These are phyloP conservation scores for Xylaria digitata DNA, from an alignment of 2,329 filamentous ascomycete genomes.

Conservation along the genomic window DNA sequence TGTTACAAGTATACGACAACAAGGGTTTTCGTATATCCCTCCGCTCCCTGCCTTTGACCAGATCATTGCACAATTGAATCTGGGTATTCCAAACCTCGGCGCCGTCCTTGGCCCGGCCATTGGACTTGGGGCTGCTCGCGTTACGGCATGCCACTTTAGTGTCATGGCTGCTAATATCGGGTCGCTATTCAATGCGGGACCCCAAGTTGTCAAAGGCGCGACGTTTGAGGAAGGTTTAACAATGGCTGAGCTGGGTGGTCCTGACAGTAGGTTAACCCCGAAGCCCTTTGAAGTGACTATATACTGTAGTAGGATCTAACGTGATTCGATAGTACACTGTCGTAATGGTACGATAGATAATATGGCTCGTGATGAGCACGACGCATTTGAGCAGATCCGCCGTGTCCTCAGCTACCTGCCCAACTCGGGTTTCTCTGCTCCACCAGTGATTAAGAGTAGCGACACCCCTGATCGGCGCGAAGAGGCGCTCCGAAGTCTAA, in stretches of 20 bases:
- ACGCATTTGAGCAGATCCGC: constrained; percentile 35
- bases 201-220: constrained; percentile 33
- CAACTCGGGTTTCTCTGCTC: constrained; percentile 35
- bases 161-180: constrained; percentile 36
- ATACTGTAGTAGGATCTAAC: constrained; percentile 1
- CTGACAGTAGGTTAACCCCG: constrained; percentile 29
- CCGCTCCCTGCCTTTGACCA: constrained; percentile 34
- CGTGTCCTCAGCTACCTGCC: constrained; percentile 34
- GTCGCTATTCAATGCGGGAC: constrained; percentile 35
- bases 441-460: constrained; percentile 29
- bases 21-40: constrained; percentile 35
- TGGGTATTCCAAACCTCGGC: constrained; percentile 37
- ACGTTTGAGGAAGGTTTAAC: constrained; percentile 36
- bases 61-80: constrained; percentile 34
- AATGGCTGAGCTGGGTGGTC: constrained; percentile 33
- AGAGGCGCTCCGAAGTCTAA: constrained; percentile 31
- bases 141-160: constrained; percentile 35
- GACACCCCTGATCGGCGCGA: constrained; percentile 31
- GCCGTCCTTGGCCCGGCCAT: constrained; percentile 36
- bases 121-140: constrained; percentile 37
- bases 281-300: not conserved
- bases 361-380: constrained; percentile 31
- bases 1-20: constrained; percentile 31
- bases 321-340: constrained; percentile 29
- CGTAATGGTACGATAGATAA: constrained; percentile 38